Conservation (phyloP, 305 asterid genomes). For the Solanum chacoense region DNA sequence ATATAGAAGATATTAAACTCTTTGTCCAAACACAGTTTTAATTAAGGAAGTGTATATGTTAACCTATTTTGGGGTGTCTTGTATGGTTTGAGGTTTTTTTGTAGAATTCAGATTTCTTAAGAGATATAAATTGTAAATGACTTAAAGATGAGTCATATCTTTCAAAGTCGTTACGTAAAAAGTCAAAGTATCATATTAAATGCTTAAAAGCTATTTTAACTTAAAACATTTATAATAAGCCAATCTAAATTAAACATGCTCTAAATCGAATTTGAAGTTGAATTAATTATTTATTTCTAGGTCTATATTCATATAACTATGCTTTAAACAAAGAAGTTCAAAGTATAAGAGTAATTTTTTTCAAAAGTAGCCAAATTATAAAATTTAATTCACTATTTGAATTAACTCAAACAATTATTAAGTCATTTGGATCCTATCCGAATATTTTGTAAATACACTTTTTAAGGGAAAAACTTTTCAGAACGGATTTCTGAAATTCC, state of each 20-base stretch:
- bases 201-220: neutral
- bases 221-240: neutral
- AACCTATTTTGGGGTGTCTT: neutral
- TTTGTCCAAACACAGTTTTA: neutral
- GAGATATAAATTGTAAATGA: neutral
- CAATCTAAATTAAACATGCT: neutral
- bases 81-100: neutral
- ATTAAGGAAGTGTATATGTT: neutral
- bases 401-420: too few species aligned
- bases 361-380: neutral
- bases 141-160: neutral
- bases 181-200: neutral
- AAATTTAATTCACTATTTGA: neutral
- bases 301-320: neutral
- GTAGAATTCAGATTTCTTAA: neutral
- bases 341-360: neutral
- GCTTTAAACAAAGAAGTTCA: neutral
- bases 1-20: neutral
- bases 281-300: too few species aligned
- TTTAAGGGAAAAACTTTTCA: neutral
- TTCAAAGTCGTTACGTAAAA: neutral
- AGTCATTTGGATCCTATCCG: neutral
- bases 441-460: neutral
- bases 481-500: neutral
- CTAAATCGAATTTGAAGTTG: neutral